Conservation (phyloP, 164 flowering plant genomes). For the Paratinospora sagittata region DNA sequence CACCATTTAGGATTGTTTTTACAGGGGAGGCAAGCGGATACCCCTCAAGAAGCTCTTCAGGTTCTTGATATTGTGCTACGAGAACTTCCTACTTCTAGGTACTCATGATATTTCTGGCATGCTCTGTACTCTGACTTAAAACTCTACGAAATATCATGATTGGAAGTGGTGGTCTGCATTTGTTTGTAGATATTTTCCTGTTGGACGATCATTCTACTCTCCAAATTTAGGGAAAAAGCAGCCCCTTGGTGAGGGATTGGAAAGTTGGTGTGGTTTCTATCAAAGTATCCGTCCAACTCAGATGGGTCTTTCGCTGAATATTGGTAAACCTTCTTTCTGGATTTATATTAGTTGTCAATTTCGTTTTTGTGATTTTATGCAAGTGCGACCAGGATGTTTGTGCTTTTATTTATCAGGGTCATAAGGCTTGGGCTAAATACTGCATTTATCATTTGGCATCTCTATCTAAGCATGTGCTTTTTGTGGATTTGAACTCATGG, state of each 20-base stretch:
- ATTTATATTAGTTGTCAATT: too few species aligned
- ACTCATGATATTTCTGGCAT: neutral
- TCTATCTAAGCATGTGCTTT: too few species aligned
- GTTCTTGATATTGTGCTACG: conserved; percentile 95
- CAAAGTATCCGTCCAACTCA: conserved; percentile 98
- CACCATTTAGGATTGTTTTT: conserved; percentile 83
- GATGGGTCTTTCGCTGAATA: conserved; percentile 93
- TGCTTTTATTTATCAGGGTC: too few species aligned
- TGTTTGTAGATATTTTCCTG: conserved; percentile 57
- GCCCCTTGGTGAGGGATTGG: conserved; percentile 85
- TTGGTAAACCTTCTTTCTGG: conserved; percentile 41
- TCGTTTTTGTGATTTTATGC: too few species aligned
- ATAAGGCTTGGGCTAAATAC: too few species aligned
- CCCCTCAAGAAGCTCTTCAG: conserved; percentile 98
- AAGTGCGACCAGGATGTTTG: too few species aligned
- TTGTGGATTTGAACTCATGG: too few species aligned
- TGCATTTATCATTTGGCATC: too few species aligned
- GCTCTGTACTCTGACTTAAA: too few species aligned
- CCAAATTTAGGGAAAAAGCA: conserved; percentile 77
- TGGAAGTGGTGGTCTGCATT: too few species aligned
- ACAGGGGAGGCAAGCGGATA: conserved; percentile 86
- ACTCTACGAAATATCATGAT: too few species aligned
- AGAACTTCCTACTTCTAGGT: conserved; percentile 78
- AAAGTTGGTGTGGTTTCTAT: conserved; percentile 95
- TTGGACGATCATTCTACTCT: conserved; percentile 85